Conservation (phyloP, 2,329 filamentous ascomycete species). For the Fusarium succisae region DNA sequence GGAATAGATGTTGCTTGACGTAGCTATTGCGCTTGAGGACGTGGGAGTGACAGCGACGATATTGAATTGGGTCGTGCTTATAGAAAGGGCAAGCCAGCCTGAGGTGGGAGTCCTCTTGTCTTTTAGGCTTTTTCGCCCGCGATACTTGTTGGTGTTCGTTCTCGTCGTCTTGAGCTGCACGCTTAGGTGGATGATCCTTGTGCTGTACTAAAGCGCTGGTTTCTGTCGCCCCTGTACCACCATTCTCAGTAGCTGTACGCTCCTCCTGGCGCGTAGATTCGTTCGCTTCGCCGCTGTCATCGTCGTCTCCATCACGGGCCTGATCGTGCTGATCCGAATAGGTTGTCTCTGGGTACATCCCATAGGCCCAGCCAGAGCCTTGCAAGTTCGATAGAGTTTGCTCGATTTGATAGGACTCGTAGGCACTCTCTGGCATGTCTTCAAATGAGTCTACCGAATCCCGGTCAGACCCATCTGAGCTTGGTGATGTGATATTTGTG, state of each 20-base stretch:
- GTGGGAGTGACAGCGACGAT: neutral
- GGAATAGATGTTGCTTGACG: neutral
- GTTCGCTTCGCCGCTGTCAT: neutral
- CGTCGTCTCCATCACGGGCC: neutral
- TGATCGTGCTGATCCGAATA: too few species aligned
- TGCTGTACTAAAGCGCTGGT: neutral
- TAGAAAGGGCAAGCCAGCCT: conserved; percentile 1
- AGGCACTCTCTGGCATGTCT: neutral
- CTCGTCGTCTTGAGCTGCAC: neutral
- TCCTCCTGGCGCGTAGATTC: neutral
- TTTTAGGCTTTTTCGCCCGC: neutral
- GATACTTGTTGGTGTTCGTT: neutral
- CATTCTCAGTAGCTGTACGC: too few species aligned
- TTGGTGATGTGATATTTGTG: neutral
- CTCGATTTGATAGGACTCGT: neutral
- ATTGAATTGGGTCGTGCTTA: neutral
- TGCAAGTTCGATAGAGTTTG: neutral
- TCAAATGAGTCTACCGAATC: neutral
- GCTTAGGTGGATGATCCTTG: neutral
- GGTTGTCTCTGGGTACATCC: neutral
- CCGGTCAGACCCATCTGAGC: neutral
- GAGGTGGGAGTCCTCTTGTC: neutral
- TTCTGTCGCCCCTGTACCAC: rapidly evolving
- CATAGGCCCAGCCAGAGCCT: neutral
- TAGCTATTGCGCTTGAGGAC: neutral